Evolutionary conservation across 2,329 filamentous ascomycete genomes (phyloP).

Genomic region (Sporothrix curviconia): DNA sequence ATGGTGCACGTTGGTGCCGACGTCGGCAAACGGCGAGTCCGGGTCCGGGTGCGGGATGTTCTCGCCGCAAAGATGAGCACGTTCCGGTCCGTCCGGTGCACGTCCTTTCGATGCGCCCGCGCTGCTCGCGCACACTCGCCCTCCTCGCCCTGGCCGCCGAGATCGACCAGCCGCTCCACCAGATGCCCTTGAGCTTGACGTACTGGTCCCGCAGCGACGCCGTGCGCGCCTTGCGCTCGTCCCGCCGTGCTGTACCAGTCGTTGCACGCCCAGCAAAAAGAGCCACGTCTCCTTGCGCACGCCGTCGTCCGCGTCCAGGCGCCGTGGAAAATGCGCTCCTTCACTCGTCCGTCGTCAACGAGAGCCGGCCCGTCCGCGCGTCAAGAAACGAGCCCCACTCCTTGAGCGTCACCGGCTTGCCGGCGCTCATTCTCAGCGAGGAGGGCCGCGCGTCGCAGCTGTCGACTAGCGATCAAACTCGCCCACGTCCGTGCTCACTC

Average conservation of each 20-base stretch:
- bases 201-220: conserved; percentile 89
- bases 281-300: conserved; percentile 96
- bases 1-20: conserved; percentile 94
- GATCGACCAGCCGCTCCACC: conserved; percentile 90
- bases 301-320: conserved; percentile 79
- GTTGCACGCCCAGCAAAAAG: conserved; percentile 83
- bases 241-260: conserved; percentile 84
- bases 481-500: conserved; percentile 91
- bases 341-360: conserved; percentile 86
- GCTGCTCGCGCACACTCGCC: conserved; percentile 94
- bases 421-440: conserved; percentile 71
- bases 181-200: conserved; percentile 83
- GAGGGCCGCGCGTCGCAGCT: conserved; percentile 57
- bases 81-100: conserved; percentile 90
- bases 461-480: conserved; percentile 92
- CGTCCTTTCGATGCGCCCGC: conserved; percentile 90
- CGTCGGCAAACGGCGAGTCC: conserved; percentile 85
- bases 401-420: conserved; percentile 66
- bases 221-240: conserved; percentile 75
- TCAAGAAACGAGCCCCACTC: conserved; percentile 96
- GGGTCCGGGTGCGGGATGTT: conserved; percentile 96
- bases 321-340: conserved; percentile 94
- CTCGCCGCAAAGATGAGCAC: conserved; percentile 92
- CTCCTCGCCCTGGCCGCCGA: conserved; percentile 70
- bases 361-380: conserved; percentile 61